Evolutionary conservation across 768 basidiomycete species (phyloP), one percentile per base, ranked within the genome.

Genomic region (Dioszegia aurantiaca): DNA sequence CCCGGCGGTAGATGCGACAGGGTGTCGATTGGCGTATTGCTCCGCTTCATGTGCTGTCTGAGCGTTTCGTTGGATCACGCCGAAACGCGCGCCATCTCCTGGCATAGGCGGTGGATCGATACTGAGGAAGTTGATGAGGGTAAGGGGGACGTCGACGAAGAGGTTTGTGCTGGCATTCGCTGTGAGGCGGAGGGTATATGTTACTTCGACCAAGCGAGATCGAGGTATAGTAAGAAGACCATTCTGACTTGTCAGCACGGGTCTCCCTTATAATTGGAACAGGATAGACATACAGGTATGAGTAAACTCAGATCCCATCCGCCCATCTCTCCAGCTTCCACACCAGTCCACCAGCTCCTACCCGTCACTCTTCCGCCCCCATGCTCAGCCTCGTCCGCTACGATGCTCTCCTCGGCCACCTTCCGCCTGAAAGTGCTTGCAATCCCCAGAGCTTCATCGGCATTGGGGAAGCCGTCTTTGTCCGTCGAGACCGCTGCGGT

Each of bases 261-360:
- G 37, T 58, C 17, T 30, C 12, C 39, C 3, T 19, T 6, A 45
- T 46, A 12, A 41, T 30, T 16, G 6, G 40, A 30, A 33, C 28
- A 0, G 8, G 12, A n/a, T n/a, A n/a, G 11, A 78, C 87, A 78
- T 70, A 92, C 91, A 26, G 91, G 90, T 40, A 93, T 68, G 9
- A 83, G 69, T 6, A 95, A 80, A 52, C 81, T 84, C 68, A 89
- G 86, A 16, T 82, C 81, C 74, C 90, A 89, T 19, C 84, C 80
- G 9, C 80, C 77, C 4, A 80, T 79, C 61, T 86, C 83, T 1
- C 84, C 83, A 2, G 86, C 79, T 14, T 79, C 77, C 5, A 93
- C 84, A 8, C 92, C 92, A 4, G 84, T 81, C 90, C 91, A 94
- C 87, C 89, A 94, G 0, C 90, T 91, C 67, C 85, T 86, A 2